Evolutionary conservation across 2,329 filamentous ascomycete species (phyloP).

Genomic region (Alternaria arbusti): DNA sequence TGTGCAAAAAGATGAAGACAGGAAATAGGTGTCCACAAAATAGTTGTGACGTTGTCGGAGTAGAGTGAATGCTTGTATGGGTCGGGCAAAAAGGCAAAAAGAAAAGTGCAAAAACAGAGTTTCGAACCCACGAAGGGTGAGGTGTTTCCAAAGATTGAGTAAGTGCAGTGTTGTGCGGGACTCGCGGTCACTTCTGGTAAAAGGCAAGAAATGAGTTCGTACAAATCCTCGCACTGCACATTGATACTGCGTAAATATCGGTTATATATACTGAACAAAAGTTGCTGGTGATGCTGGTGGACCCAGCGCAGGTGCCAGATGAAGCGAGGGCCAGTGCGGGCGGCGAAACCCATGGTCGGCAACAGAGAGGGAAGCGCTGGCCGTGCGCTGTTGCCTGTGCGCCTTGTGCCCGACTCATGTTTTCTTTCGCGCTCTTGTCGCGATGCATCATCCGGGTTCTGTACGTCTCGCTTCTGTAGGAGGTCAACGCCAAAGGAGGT

Average conservation of each 20-base stretch:
- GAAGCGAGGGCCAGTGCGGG: not conserved
- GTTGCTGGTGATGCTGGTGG: not conserved
- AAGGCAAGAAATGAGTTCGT: conserved; percentile 79
- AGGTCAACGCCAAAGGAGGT: not conserved
- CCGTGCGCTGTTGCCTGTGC: conserved; percentile 14
- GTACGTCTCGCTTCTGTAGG: not conserved
- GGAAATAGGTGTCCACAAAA: not conserved
- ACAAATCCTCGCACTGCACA: conserved; percentile 73
- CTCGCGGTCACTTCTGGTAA: conserved; percentile 81
- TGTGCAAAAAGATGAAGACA: not conserved
- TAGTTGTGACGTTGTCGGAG: not conserved
- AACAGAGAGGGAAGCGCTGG: conserved; percentile 1
- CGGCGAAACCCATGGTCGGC: not conserved
- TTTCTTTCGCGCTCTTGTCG: not conserved
- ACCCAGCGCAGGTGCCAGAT: not conserved
- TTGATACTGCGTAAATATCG: conserved; percentile 8
- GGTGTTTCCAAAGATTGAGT: conserved; percentile 62
- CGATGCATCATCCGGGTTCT: not conserved
- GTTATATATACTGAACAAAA: not conserved
- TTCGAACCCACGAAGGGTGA: conserved; percentile 50
- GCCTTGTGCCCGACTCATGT: not conserved
- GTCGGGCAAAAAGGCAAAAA: conserved; percentile 3
- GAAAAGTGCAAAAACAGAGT: conserved; percentile 44
- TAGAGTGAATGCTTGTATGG: not conserved
- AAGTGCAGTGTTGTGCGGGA: conserved; percentile 65